These are phyloP conservation scores for Fusarium abutilonis DNA, from an alignment of 2,329 filamentous ascomycete species.

Conservation along the genomic window DNA sequence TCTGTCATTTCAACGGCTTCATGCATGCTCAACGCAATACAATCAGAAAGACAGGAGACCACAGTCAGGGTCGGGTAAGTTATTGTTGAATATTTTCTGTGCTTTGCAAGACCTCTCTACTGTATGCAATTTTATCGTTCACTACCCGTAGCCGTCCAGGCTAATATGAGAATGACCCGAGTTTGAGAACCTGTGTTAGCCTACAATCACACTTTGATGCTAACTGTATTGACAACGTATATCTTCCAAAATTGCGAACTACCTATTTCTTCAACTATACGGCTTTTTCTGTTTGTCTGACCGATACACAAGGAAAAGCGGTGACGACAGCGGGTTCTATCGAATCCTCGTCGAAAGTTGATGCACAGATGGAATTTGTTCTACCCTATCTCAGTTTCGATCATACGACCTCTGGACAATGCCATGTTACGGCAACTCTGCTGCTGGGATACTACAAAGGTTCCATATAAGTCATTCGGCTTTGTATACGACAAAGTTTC, in stretches of 20 bases:
- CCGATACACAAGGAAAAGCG: constrained; percentile 39
- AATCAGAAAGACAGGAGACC: constrained; percentile 1
- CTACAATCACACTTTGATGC: background rate
- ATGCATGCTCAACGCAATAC: constrained; percentile 18
- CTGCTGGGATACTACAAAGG: constrained; percentile 18
- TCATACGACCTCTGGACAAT: background rate
- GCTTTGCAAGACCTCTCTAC: too few relatives aligned
- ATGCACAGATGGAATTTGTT: background rate
- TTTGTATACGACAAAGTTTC: constrained; percentile 10
- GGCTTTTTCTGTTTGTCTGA: constrained; percentile 19
- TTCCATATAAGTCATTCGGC: constrained; percentile 20
- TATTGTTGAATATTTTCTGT: too few relatives aligned
- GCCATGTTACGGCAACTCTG: background rate
- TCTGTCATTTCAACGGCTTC: constrained; percentile 33
- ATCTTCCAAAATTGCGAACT: background rate
- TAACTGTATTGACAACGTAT: background rate
- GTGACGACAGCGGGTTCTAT: constrained; percentile 17
- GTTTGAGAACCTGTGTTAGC: background rate
- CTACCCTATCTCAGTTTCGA: background rate
- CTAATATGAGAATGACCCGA: too few relatives aligned
- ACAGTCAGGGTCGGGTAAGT: background rate
- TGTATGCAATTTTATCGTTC: too few relatives aligned
- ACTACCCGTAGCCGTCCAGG: background rate
- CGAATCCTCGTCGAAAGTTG: background rate
- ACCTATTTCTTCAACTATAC: constrained; percentile 7